Base-by-base conservation (phyloP, 306 rosid species). In the Medicago lupulina region DNA sequence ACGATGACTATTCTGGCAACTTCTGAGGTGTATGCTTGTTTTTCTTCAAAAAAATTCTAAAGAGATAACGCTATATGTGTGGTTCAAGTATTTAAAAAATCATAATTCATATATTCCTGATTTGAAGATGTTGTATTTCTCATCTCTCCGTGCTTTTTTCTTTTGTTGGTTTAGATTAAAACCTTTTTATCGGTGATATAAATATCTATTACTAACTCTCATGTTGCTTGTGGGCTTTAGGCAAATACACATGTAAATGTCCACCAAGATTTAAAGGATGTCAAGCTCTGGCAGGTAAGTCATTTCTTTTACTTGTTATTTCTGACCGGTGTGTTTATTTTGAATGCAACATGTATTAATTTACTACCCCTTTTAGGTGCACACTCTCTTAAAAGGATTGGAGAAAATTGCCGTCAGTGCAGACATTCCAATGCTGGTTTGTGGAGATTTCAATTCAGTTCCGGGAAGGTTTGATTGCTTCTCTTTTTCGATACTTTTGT, bases 401-500 rank as follows among this genome's bases (percentile, higher is more conserved):
- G 99, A 96, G 76, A 96, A 96, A 89, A 96, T 96, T 76, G 98
- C 99, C 53, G 92, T 91, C 67, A 96, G 99, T 92, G 99, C 99
- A 39, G 98, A 96, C 81, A 96, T 96, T 83, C 99, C 99, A 40
- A 96, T 96, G 99, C 74, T 96, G 91, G 99, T 96, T 80, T 96
- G 99, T 77, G 99, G 99, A 57, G 99, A 96, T 76, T 96, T 96
- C 79, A 92, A 89, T 83, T 90, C 99, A n/a, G 73, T 88, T 68
- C 99, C 99, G n/a, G 97, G 97, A 88, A 96, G 99, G 99, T 96
- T 65, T 64, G 85, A 72, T 78, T 13, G 15, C 78, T 64, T 63
- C 5, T 8, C 55, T 8, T 70, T 59, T 73, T 54, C 28, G 11
- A 9, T 59, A 8, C 23, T 62, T 54, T 12, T 47, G 21, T 51